Conservation (phyloP, 768 basidiomycete genomes). For the Russula abietina region DNA sequence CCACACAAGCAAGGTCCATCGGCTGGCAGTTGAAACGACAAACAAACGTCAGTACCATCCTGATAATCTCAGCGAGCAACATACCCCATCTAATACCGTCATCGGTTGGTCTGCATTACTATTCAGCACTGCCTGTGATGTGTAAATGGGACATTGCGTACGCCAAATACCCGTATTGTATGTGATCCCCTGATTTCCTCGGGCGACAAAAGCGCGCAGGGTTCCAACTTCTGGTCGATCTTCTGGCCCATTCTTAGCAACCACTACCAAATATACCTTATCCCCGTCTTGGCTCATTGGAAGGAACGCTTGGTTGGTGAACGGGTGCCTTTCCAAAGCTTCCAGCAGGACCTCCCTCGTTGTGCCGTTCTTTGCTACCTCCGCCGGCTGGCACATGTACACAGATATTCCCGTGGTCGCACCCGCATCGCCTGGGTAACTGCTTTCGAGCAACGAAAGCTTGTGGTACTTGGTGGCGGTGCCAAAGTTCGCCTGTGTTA, state of each 20-base stretch:
- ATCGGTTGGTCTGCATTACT: constrained; percentile 76
- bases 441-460: constrained; percentile 60
- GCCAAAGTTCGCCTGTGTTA: constrained; percentile 82
- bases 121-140: not conserved
- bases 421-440: constrained; percentile 51
- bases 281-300: constrained; percentile 75
- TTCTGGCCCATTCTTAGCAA: constrained; percentile 70
- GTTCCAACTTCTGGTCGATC: constrained; percentile 73
- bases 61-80: constrained; percentile 24
- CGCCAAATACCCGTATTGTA: constrained; percentile 88
- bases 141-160: constrained; percentile 41
- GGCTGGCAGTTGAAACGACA: constrained; percentile 36
- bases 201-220: constrained; percentile 77
- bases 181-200: constrained; percentile 74
- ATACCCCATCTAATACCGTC: constrained; percentile 68
- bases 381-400: constrained; percentile 65
- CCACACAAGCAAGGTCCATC: constrained; percentile 83
- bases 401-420: constrained; percentile 74
- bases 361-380: constrained; percentile 42
- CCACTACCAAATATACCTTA: constrained; percentile 73
- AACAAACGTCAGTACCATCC: not conserved
- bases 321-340: constrained; percentile 84
- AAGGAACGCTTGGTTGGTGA: constrained; percentile 88
- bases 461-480: constrained; percentile 93
- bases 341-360: constrained; percentile 56